Evolutionary conservation across 345 rosid genomes (phyloP).

Genomic region (Gossypium mustelinum): DNA sequence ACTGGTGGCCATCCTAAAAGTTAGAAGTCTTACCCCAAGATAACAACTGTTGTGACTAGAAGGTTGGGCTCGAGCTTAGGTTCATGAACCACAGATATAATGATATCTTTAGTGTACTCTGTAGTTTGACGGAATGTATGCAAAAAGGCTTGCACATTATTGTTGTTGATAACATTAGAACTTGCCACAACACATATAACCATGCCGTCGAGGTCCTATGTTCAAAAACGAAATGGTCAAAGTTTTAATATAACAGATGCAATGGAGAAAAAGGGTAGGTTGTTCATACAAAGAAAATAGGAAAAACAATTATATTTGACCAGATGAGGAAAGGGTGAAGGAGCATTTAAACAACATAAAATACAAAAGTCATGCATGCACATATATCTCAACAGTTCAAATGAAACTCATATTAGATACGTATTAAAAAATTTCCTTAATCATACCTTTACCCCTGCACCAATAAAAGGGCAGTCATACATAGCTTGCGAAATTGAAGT

Average conservation of each 20-base stretch:
- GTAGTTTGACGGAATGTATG: constrained; percentile 61
- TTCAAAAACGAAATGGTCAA: not conserved
- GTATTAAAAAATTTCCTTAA: constrained; percentile 4
- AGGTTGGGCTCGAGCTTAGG: constrained; percentile 59
- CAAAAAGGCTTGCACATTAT: constrained; percentile 44
- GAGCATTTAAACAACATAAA: constrained; percentile 1
- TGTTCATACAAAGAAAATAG: not conserved
- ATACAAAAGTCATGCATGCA: not conserved
- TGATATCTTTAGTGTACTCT: constrained; percentile 51
- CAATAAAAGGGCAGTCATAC: constrained; percentile 47
- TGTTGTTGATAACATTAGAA: constrained; percentile 38
- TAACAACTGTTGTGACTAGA: constrained; percentile 60
- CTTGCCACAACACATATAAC: constrained; percentile 53
- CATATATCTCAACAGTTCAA: not conserved
- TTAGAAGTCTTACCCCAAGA: constrained; percentile 48
- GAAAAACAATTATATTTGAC: not conserved
- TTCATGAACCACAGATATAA: constrained; percentile 51
- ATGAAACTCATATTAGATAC: not conserved
- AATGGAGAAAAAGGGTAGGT: not conserved
- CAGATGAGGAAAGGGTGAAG: not conserved
- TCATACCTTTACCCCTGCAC: constrained; percentile 61
- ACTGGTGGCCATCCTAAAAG: constrained; percentile 4
- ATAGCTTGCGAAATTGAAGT: constrained; percentile 61
- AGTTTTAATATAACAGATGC: not conserved
- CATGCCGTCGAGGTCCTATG: constrained; percentile 56